Base-by-base conservation (phyloP, 2,329 filamentous ascomycete species). In the Ophiognomonia clavigignenti-juglandacearum region DNA sequence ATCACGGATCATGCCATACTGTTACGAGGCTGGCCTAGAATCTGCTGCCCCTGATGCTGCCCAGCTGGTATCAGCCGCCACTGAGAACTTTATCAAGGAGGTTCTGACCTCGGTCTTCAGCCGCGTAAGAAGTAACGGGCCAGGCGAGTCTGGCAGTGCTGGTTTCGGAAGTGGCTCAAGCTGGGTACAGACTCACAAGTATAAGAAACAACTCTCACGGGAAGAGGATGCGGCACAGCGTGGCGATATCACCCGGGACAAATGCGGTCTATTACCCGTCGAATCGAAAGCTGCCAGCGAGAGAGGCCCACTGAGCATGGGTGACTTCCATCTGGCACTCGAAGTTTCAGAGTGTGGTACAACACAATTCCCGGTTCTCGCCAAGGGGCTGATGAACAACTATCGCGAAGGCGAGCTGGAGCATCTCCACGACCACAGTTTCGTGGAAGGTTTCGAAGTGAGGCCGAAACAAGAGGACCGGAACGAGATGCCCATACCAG, bases 131-230 rank as follows among this genome's bases (percentile, higher is more conserved):
- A 78, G 77, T 57, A 85, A 86, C 57, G 80, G 78, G 0, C 79
- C 81, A 3, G 80, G 80, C 24, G 77, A 82, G 51, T 77, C 75
- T 16, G 80, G 76, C 8, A 80, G 70, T 50, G 77, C 79, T 43
- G 80, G 80, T 3, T 82, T 82, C 46, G 84, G 84, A 3, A 74
- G 80, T 27, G 83, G 82, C 35, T 79, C 79, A 35, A 76, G 75
- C 29, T 88, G 85, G 73, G 80, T 96, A 49, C 85, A 90, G 62
- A 95, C 89, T 3, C 78, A 84, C 55, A 83, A 81, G 49, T 96
- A 92, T 65, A 82, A 81, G 53, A 76, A 78, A 49, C 86, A 88
- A 61, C 73, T 96, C 10, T 80, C 82, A 45, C 73, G 74, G 39
- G 91, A 96, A 63, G 90, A 96, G 61, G 77, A 85, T 36, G 78